Evolutionary conservation across 2,329 filamentous ascomycete species (phyloP), one percentile per base, ranked within the genome.

Genomic region (Chalara sp.): DNA sequence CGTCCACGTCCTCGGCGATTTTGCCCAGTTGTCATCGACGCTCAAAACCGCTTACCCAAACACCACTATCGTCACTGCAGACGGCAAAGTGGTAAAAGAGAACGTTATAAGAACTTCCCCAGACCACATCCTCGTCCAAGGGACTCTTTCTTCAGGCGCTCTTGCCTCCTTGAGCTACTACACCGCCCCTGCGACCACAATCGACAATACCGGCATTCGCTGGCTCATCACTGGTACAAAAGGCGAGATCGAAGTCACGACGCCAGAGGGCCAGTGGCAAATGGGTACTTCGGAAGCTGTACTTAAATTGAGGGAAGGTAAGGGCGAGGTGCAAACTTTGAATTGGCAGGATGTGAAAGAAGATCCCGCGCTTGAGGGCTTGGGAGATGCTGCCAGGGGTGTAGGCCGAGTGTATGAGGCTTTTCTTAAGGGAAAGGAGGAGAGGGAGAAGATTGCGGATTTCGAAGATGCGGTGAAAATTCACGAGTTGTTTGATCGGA

Each of bases 341-440:
- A 73, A 72, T 66, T 62, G 67, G 6, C 79, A 21, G 21, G 21
- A 21, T 21, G 21, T 72, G 68, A 63, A 68, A 6, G 70, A 71
- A 3, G 76, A 71, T 64, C 74, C 67, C 10, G 70, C 21, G 21
- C 21, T 21, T 21, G 21, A 71, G 2, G 76, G 72, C 7, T 53
- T 80, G 13, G 71, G 75, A 0, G 35, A 70, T 1, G 57, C 66
- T 3, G 71, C 70, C 1, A 68, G 75, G 48, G 76, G 73, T 55
- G 74, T 84, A 31, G 80, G 72, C 0, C 70, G 70, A 21, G 57
- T 81, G 0, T 84, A 83, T 64, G 80, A 85, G 57, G 70, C 68
- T 1, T 80, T 74, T 65, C 75, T 76, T 5, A 67, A 64, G 54
- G 58, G 61, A 11, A 56, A 63, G 21, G 21, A 21, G 21, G 21